These are phyloP conservation scores for Trametes hirsuta DNA, from an alignment of 1,284 basidiomycete species.

Conservation along the genomic window DNA sequence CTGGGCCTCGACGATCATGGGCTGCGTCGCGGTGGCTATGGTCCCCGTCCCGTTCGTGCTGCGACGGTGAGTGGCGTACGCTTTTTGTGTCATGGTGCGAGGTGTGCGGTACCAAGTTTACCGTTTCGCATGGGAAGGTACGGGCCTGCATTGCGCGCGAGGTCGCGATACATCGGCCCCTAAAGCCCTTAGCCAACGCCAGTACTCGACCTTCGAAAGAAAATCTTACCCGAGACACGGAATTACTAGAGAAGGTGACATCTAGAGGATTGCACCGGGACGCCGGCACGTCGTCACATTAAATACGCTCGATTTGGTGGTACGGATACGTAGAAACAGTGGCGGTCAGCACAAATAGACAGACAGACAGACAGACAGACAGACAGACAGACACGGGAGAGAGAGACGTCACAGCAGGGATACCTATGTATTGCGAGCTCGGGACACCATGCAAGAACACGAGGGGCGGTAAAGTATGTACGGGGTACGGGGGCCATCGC, in stretches of 20 bases:
- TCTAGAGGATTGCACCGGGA: no score
- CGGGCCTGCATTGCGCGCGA: constrained; percentile 45
- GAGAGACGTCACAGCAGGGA: not conserved
- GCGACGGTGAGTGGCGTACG: not conserved
- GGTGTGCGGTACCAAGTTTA: no score
- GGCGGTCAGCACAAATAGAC: not conserved
- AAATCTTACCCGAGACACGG: no score
- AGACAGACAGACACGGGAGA: no score
- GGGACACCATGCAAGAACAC: constrained; percentile 17
- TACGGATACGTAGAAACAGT: constrained; percentile 3
- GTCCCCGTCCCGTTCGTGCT: constrained; percentile 59
- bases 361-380: not conserved
- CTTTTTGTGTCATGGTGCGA: no score
- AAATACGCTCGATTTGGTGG: not conserved
- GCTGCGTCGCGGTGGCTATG: constrained; percentile 52
- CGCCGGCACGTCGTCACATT: no score
- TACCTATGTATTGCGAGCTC: constrained; percentile 19
- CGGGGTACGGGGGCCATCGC: not conserved
- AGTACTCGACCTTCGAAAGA: no score
- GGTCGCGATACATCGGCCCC: not conserved
- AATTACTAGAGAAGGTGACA: no score
- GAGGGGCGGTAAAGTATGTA: constrained; percentile 13
- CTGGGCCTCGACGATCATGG: constrained; percentile 62
- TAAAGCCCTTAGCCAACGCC: no score
- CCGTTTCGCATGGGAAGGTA: constrained; percentile 34